Evolutionary conservation across 176 grass and related monocot genomes (phyloP).

Genomic region (Ensete glaucum): DNA sequence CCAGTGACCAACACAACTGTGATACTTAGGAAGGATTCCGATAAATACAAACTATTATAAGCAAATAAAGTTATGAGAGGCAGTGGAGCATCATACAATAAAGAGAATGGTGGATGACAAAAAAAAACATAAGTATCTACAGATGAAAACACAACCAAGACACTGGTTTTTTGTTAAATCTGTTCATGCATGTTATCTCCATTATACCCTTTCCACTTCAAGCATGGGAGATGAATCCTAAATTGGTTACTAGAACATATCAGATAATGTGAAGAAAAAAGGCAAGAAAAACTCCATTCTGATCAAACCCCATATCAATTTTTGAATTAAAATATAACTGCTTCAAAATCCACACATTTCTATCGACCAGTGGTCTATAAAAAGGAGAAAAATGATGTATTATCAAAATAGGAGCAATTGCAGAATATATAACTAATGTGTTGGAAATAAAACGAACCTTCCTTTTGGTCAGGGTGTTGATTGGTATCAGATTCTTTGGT

Average conservation of each 20-base stretch:
- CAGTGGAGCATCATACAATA: too few relatives aligned
- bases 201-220: too few relatives aligned
- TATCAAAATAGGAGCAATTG: neutral
- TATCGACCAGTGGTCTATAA: neutral
- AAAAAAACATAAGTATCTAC: neutral
- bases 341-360: neutral
- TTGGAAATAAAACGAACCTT: constrained; percentile 49
- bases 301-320: neutral
- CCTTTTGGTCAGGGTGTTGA: constrained; percentile 97
- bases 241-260: neutral
- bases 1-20: neutral
- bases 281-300: too few relatives aligned
- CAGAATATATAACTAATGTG: neutral
- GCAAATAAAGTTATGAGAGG: too few relatives aligned
- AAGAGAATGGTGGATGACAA: neutral
- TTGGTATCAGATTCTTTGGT: constrained; percentile 96
- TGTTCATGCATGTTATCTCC: too few relatives aligned
- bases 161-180: too few relatives aligned
- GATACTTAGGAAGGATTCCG: too few relatives aligned
- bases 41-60: too few relatives aligned
- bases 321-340: neutral
- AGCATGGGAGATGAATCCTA: too few relatives aligned
- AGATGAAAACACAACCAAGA: neutral
- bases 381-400: neutral
- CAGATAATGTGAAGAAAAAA: neutral